A percentile compares a stretch with the other conserved stretches of the same genome.
These are phyloP conservation scores for Paxillus ammoniavirescens DNA, from an alignment of 768 basidiomycete genomes.

Conservation along the genomic window DNA sequence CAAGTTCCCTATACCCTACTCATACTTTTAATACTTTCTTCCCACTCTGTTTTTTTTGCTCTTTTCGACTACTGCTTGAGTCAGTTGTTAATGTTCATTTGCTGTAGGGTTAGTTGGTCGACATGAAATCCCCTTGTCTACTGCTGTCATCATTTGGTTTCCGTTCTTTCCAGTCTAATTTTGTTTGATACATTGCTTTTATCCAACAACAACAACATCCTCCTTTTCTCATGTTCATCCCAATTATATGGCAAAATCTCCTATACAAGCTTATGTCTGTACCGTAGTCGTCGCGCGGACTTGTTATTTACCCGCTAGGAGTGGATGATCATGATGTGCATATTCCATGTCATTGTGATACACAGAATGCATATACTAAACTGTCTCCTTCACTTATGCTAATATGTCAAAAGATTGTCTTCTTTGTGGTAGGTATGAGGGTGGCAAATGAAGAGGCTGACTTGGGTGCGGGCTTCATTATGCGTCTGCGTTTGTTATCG, in stretches of 20 bases:
- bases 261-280: slow-evolving; percentile 23
- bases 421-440: not conserved
- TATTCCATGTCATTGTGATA: slow-evolving; percentile 11
- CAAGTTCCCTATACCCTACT: slow-evolving; percentile 30
- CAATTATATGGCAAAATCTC: slow-evolving; percentile 28
- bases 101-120: slow-evolving; percentile 18
- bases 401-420: not conserved
- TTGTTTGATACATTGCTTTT: slow-evolving; percentile 1
- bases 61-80: not conserved
- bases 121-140: slow-evolving; percentile 13
- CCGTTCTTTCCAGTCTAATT: slow-evolving; percentile 6
- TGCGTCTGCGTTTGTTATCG: slow-evolving; percentile 1
- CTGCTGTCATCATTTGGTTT: slow-evolving; percentile 17
- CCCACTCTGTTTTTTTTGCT: not conserved
- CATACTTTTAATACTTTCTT: slow-evolving; percentile 19
- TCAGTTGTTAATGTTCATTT: slow-evolving; percentile 21
- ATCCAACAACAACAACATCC: not conserved
- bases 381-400: not conserved
- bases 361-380: slow-evolving; percentile 3
- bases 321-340: slow-evolving; percentile 28
- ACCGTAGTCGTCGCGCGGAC: slow-evolving; percentile 25
- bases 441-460: not conserved
- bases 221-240: slow-evolving; percentile 5
- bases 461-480: not conserved
- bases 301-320: slow-evolving; percentile 22